These are phyloP conservation scores for Mycena alexandri DNA, from an alignment of 768 basidiomycete species.

Conservation along the genomic window DNA sequence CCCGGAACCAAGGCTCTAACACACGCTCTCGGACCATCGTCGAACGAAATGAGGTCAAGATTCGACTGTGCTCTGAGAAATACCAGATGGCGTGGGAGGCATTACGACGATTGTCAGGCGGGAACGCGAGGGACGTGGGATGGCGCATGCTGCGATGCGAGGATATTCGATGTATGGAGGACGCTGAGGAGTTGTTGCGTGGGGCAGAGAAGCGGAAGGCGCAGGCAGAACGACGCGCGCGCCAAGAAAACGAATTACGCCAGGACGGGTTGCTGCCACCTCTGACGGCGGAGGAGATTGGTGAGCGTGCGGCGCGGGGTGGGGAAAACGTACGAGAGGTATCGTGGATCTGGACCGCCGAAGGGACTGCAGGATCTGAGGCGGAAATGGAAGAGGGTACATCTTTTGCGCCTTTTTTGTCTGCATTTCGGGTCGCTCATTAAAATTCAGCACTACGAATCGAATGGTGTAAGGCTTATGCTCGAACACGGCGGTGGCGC, in stretches of 20 bases:
- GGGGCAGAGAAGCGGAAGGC: not conserved
- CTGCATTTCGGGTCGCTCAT: not conserved
- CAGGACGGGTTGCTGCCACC: not conserved
- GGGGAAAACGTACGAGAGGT: constrained; percentile 1
- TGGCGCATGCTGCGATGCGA: constrained; percentile 1
- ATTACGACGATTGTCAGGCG: not conserved
- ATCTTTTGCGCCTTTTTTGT: not conserved
- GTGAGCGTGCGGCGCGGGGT: not conserved
- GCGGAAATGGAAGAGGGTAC: constrained; percentile 21
- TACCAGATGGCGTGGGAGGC: constrained; percentile 19
- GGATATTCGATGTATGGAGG: constrained; percentile 26
- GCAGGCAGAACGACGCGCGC: not conserved
- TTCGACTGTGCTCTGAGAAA: constrained; percentile 3
- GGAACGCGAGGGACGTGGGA: not conserved
- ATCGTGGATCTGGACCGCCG: constrained; percentile 32
- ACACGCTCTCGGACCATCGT: constrained; percentile 18
- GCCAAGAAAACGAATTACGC: not conserved
- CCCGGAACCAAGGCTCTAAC: constrained; percentile 40
- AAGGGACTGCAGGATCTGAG: constrained; percentile 1
- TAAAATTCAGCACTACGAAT: constrained; percentile 22
- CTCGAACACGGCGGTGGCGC: constrained; percentile 17
- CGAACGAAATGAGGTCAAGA: constrained; percentile 4
- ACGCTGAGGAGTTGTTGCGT: constrained; percentile 8
- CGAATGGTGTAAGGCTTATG: constrained; percentile 34
- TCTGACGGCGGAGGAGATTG: not conserved